phyloP scores from a whole-genome alignment of 2,329 filamentous ascomycete genomes.

The Phialophora expanda region DNA sequence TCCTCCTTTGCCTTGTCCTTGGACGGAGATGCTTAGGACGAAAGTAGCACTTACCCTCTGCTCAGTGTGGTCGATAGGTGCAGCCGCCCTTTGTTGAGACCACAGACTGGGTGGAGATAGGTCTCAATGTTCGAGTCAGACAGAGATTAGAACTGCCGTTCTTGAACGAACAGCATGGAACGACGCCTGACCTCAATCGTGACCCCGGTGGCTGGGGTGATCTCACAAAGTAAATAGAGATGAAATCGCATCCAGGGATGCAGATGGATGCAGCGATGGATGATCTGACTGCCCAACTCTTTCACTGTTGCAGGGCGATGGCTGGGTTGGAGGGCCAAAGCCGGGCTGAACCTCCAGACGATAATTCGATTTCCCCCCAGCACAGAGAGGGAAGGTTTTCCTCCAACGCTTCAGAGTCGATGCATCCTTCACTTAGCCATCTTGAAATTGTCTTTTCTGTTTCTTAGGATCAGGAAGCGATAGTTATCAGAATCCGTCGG shows the following conservation, averaged over 20 bases:
- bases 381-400: slow-evolving; percentile 8
- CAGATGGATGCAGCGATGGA: neutral
- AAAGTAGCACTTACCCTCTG: slow-evolving; percentile 4
- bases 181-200: neutral
- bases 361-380: slow-evolving; percentile 16
- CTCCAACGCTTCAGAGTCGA: neutral
- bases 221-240: slow-evolving; percentile 3
- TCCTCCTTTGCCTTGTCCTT: neutral
- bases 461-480: neutral
- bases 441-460: neutral
- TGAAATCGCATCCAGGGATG: neutral
- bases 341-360: slow-evolving; percentile 1
- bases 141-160: neutral
- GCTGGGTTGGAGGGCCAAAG: slow-evolving; percentile 7
- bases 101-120: slow-evolving; percentile 1
- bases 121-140: slow-evolving; percentile 13
- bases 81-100: neutral
- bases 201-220: neutral
- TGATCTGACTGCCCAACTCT: neutral
- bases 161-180: neutral
- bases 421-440: slow-evolving; percentile 6
- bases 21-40: neutral
- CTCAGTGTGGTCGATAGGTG: neutral
- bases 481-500: neutral
- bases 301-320: slow-evolving; percentile 5